Evolutionary conservation across 176 grass and related monocot genomes (phyloP), one percentile per base, ranked within the genome.

Genomic region (Oryza longistaminata): DNA sequence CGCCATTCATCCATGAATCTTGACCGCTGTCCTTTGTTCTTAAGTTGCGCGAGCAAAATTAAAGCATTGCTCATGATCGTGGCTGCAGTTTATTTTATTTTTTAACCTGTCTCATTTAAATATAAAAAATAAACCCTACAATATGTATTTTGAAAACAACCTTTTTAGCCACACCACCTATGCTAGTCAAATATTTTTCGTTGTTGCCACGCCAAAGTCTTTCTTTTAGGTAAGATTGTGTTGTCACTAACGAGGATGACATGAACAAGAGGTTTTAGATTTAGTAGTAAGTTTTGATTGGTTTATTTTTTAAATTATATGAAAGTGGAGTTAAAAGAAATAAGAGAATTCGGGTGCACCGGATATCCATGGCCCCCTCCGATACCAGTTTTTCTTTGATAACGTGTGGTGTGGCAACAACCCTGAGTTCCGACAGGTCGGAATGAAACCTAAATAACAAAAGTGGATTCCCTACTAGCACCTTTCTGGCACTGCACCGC

Each of bases 401-500:
- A 49, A 12, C 71, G 43, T 73, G 43, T 73, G 24, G 43, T 73
- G 43, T 73, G 14, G 70, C 40, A 46, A 46, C 40, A 25, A 46
- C 40, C 39, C 58, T 62, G 7, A 24, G 58, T 62, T 62, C 58
- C 58, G 2, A 62, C 70, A 73, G 13, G 11, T 46, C 70, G 22
- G 40, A 15, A 73, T 26, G 42, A 72, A 42, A 13, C 3, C 58
- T 24, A 61, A 61, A 61, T 9, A 71, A 43, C 55, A 61, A 71
- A 71, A 22, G 39, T n/a, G 9, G 8, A 25, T 22, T 13, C 69
- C n/a, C 21, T 25, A 9, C 39, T 14, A 62, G 58, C 21, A 33
- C 4, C 69, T 86, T 87, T 81, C 77, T 49, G 71, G 67, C 82
- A 52, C 72, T 68, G 21, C 16, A 21, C 68, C 12, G 31, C 70